Conservation (phyloP, 441 rosid genomes). For the Metrosideros polymorpha region DNA sequence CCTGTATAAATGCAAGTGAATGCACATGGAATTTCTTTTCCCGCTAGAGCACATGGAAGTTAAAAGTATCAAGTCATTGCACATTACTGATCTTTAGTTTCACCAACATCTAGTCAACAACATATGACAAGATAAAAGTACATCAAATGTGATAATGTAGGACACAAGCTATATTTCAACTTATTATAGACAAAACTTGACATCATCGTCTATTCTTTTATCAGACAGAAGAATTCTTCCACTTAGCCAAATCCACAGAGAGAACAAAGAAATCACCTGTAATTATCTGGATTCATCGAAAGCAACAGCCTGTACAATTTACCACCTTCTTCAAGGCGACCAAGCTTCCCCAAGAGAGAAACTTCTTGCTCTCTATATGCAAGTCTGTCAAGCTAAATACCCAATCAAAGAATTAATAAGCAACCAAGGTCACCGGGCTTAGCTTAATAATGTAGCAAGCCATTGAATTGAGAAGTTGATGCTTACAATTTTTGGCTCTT, state of each 20-base stretch:
- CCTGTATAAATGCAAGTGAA: background rate
- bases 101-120: background rate
- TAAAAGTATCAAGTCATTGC: background rate
- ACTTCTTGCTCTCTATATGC: constrained; percentile 85
- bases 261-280: constrained; percentile 41
- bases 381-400: constrained; percentile 77
- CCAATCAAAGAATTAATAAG: constrained; percentile 8
- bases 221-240: background rate
- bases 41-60: background rate
- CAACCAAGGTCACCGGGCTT: constrained; percentile 3
- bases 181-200: background rate
- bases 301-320: constrained; percentile 69
- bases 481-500: constrained; percentile 73
- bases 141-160: background rate
- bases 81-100: background rate
- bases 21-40: background rate
- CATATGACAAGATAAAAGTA: background rate
- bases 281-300: constrained; percentile 95
- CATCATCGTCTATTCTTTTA: background rate
- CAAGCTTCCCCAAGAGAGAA: constrained; percentile 73
- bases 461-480: background rate
- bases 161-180: background rate
- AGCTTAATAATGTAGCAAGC: background rate
- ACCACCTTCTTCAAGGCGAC: constrained; percentile 66
- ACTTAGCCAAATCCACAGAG: background rate